Base-by-base conservation (phyloP, 176 grass and related monocot species). In the Oryza glaberrima region DNA sequence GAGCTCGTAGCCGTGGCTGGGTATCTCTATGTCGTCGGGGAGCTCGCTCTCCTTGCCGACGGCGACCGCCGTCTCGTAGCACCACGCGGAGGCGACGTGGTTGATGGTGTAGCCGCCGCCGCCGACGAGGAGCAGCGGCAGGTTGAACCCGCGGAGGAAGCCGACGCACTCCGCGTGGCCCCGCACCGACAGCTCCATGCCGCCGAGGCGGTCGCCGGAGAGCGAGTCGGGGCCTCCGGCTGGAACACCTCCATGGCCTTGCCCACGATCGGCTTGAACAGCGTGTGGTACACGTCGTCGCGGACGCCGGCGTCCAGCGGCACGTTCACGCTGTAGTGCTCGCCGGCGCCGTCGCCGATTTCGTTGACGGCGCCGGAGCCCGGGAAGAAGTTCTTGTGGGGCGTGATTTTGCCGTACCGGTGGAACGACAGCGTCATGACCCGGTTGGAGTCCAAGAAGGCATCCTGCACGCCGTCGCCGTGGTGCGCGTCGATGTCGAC, bases 401-500 rank as follows among this genome's bases (percentile, higher is more conserved):
- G 0, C 48, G 1, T 0, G 28, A 5, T 51, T 0, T 1, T 1
- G 17, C 38, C 89, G 40, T 85, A 44, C 5, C 73, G 88, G 63
- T 93, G 92, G 75, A 98, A 98, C 9, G 89, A 95, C 7, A 91
- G 85, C 0, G 91, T 95, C 95, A 95, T 95, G 7, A 93, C 91
- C 25, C 85, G 80, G 79, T 81, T 28, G 10, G 77, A 84, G 0
- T 19, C 45, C 74, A 76, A 75, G 88, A 93, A 98, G 16, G 85
- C 87, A 6, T 82, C 20, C 80, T 94, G 88, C 2, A 93, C 90
- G 49, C 89, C 85, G 82, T 95, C 92, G 65, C 95, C 89, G 73
- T 98, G 95, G 85, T 98, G 95, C 30, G 88, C 92, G 58, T 98
- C 92, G 82, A 95, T 95, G 82, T 98, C 95, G 11, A 98, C 54